A percentile compares a stretch with the other conserved stretches of the same genome.
Evolutionary conservation across 108 stramenopile species (phyloP).

Genomic region (Mediolabrus comicus): DNA sequence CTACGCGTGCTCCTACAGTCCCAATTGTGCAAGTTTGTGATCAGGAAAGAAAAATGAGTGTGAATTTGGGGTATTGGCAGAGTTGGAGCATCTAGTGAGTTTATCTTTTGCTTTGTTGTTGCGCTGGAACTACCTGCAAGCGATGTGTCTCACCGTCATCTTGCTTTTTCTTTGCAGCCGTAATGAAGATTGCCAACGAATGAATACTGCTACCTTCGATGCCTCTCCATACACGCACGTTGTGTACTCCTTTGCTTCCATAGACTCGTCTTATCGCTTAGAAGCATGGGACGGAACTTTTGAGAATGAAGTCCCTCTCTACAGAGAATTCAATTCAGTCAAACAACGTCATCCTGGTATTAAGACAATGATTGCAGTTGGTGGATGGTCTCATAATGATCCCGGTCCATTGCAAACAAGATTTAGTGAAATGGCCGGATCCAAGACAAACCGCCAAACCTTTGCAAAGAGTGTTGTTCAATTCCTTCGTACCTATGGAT

Average conservation of each 20-base stretch:
- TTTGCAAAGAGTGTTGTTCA: constrained; percentile 44
- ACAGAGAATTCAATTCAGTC: constrained; percentile 45
- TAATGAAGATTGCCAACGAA: constrained; percentile 42
- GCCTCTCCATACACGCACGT: constrained; percentile 39
- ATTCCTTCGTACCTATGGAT: constrained; percentile 27
- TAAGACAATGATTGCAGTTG: constrained; percentile 51
- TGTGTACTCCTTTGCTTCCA: constrained; percentile 48
- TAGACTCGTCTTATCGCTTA: constrained; percentile 36
- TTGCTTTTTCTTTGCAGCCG: constrained; percentile 14
- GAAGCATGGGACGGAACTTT: constrained; percentile 47
- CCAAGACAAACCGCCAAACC: constrained; percentile 18
- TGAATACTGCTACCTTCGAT: constrained; percentile 38
- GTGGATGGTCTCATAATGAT: constrained; percentile 52
- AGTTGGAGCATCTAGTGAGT: constrained; percentile 53
- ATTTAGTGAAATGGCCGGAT: constrained; percentile 38
- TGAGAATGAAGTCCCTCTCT: constrained; percentile 45
- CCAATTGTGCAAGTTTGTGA: constrained; percentile 42
- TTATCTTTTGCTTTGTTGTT: not conserved
- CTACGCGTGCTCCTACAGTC: constrained; percentile 39
- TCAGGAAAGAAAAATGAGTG: constrained; percentile 34
- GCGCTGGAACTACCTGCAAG: not conserved
- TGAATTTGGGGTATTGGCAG: constrained; percentile 52
- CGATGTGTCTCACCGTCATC: not conserved
- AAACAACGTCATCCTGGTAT: constrained; percentile 40
- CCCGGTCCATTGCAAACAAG: constrained; percentile 47